Conservation (phyloP, 257 asterid species). For the Fraxinus anomala region DNA sequence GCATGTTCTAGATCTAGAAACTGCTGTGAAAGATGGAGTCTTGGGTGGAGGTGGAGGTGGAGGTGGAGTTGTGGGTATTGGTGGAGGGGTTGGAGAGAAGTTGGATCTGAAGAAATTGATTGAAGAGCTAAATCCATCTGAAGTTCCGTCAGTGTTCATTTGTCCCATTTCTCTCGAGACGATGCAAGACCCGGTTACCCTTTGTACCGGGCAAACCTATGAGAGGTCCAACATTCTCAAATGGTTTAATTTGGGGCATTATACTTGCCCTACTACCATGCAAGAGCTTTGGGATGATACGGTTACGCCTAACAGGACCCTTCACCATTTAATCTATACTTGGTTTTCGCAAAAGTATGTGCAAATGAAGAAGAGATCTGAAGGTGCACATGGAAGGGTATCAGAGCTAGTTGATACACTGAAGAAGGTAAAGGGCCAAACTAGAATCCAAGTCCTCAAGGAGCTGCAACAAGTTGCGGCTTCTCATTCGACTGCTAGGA, state of each 20-base stretch:
- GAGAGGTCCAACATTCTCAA: constrained; percentile 77
- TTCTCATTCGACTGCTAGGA: constrained; percentile 54
- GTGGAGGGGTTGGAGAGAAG: constrained; percentile 50
- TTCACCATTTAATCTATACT: constrained; percentile 52
- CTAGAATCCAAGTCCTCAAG: constrained; percentile 59
- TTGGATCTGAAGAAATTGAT: constrained; percentile 76
- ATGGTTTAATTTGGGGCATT: constrained; percentile 77
- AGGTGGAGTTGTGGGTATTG: constrained; percentile 31
- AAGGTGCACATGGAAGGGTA: constrained; percentile 66
- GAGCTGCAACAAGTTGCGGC: constrained; percentile 53
- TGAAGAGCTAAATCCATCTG: constrained; percentile 57
- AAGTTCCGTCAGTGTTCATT: constrained; percentile 69
- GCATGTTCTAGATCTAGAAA: constrained; percentile 50
- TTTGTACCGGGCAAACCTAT: constrained; percentile 83
- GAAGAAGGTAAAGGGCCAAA: constrained; percentile 63
- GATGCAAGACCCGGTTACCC: constrained; percentile 88
- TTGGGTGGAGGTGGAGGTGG: constrained; percentile 49
- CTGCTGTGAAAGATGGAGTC: constrained; percentile 49
- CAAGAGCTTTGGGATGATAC: constrained; percentile 79
- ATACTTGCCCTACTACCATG: constrained; percentile 86
- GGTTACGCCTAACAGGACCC: constrained; percentile 61
- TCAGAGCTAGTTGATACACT: constrained; percentile 55
- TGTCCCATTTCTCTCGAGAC: constrained; percentile 81
- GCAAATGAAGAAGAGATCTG: constrained; percentile 64
- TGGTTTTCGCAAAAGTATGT: constrained; percentile 72